Percentiles rank a stretch among this genome's conserved stretches.
Evolutionary conservation across 345 rosid species (phyloP).

Genomic region (Garcia nutans): DNA sequence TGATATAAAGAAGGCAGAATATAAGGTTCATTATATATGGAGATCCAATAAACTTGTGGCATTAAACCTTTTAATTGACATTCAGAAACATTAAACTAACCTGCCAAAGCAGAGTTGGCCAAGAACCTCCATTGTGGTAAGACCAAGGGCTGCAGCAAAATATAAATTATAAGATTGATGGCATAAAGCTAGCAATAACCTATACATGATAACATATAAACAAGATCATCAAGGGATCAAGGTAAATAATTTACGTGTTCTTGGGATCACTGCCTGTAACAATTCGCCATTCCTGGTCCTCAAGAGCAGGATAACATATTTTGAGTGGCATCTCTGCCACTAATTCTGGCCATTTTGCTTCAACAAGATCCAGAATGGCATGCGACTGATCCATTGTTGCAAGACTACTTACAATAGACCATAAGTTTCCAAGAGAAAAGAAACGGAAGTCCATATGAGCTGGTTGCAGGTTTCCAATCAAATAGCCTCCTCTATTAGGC

Average conservation of each 20-base stretch:
- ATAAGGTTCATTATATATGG: neutral
- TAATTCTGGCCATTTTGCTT: conserved; percentile 80
- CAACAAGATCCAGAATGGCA: conserved; percentile 77
- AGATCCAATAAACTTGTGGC: neutral
- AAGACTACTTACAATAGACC: conserved; percentile 75
- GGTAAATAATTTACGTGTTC: conserved; percentile 58
- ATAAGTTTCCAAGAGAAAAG: conserved; percentile 84
- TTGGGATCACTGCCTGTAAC: conserved; percentile 91
- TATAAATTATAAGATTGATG: conserved; percentile 13
- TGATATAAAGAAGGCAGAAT: neutral
- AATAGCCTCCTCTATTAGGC: conserved; percentile 78
- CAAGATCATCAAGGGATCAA: conserved; percentile 5
- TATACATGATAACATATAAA: neutral
- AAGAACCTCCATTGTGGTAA: conserved; percentile 91
- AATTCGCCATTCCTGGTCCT: conserved; percentile 84
- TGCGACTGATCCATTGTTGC: conserved; percentile 77
- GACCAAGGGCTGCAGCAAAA: conserved; percentile 83
- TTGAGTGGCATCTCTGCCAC: conserved; percentile 87
- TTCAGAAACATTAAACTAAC: conserved; percentile 41
- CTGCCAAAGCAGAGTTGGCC: conserved; percentile 99
- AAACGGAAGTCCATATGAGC: conserved; percentile 97
- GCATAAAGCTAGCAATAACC: conserved; percentile 9
- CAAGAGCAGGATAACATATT: conserved; percentile 81
- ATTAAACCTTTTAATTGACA: neutral
- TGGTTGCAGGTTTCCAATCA: conserved; percentile 89